Evolutionary conservation across 306 rosid species (phyloP).

Genomic region (Sesbania bispinosa): DNA sequence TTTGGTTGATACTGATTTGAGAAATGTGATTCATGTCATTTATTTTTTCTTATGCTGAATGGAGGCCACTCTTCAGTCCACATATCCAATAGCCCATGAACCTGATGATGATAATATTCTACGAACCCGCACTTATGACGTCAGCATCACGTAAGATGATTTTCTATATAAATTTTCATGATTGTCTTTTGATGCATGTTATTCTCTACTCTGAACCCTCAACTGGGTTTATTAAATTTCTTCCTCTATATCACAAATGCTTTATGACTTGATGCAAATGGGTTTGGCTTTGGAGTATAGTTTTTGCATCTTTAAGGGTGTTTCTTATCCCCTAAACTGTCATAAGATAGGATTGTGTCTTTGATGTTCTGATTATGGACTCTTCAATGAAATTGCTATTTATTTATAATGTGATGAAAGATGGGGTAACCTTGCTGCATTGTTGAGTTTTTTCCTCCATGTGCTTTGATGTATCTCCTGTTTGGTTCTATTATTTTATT

Average conservation of each 20-base stretch:
- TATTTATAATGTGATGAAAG: background rate
- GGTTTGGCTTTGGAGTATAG: background rate
- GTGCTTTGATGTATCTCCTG: background rate
- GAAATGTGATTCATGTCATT: slow-evolving; percentile 25
- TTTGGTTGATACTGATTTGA: slow-evolving; percentile 12
- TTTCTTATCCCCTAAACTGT: background rate
- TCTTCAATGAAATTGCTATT: slow-evolving; percentile 2
- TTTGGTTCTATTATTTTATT: background rate
- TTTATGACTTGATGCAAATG: background rate
- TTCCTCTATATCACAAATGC: background rate
- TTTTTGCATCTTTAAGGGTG: background rate
- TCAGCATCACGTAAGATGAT: slow-evolving; percentile 85
- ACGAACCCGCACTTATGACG: slow-evolving; percentile 87
- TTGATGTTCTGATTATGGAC: slow-evolving; percentile 3
- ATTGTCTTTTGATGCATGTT: slow-evolving; percentile 7
- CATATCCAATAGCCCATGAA: slow-evolving; percentile 79
- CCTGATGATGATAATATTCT: slow-evolving; percentile 92
- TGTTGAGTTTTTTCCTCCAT: background rate
- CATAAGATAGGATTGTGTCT: background rate
- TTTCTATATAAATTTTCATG: slow-evolving; percentile 21
- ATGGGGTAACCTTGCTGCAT: background rate
- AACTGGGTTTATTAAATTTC: background rate
- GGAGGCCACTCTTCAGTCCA: slow-evolving; percentile 62
- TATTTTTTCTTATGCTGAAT: slow-evolving; percentile 17
- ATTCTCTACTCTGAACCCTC: background rate